Percentiles rank a stretch among this genome's conserved stretches.
Evolutionary conservation across 345 rosid genomes (phyloP).

Genomic region (Lepidium sativum): DNA sequence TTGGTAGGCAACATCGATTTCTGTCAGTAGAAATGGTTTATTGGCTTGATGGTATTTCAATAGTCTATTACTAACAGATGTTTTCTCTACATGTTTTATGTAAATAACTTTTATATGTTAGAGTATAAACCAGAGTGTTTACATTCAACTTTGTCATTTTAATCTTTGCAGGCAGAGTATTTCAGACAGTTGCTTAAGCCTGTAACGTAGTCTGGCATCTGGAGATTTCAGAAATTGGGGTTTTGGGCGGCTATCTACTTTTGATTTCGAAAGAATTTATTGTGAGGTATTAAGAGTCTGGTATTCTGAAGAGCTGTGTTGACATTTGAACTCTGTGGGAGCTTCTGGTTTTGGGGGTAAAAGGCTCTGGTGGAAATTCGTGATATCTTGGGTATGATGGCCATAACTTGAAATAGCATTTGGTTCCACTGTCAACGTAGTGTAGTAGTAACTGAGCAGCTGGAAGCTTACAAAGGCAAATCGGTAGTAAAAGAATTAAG

Average conservation of each 20-base stretch:
- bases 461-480: constrained; percentile 20
- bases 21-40: not conserved
- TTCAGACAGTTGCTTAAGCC: constrained; percentile 97
- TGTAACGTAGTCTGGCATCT: constrained; percentile 68
- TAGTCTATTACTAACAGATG: not conserved
- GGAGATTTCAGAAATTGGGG: constrained; percentile 18
- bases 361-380: constrained; percentile 23
- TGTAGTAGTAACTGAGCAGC: constrained; percentile 20
- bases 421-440: constrained; percentile 23
- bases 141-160: not conserved
- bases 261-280: constrained; percentile 28
- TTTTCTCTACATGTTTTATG: not conserved
- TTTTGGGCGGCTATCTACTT: constrained; percentile 40
- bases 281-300: constrained; percentile 22
- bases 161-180: constrained; percentile 65
- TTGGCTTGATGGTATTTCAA: not conserved
- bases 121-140: not conserved
- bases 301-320: constrained; percentile 27
- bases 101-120: not conserved
- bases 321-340: constrained; percentile 7
- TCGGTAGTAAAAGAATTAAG: constrained; percentile 20
- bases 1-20: not conserved
- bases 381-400: constrained; percentile 29
- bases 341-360: constrained; percentile 18
- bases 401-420: constrained; percentile 28